Base-by-base conservation (phyloP, 208 protist genomes). In the Leishmania tropica region DNA sequence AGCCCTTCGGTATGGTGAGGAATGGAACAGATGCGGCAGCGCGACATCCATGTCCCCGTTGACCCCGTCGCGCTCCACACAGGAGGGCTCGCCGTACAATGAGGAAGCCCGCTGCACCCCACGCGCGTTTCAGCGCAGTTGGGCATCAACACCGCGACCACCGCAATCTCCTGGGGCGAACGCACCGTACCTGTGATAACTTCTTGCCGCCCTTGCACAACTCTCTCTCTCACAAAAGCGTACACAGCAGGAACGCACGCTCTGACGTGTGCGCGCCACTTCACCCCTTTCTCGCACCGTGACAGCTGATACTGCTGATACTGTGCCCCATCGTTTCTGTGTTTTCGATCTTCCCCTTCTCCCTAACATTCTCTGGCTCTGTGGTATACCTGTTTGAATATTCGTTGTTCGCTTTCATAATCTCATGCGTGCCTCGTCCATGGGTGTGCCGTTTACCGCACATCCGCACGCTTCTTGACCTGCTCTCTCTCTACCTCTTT, bases 301-400 rank as follows among this genome's bases (percentile, higher is more conserved):
- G 67, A 21, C 67, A 45, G 17, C 8, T 8, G 64, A 68, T 45
- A 42, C 64, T 17, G 64, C 31, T n/a, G 35, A 28, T 72, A 42
- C 21, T 48, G 21, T 72, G 17, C 21, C 21, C 10, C 67, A 48
- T n/a, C 48, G 51, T n/a, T 47, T 81, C 72, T 60, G n/a, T 81
- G 45, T 75, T 65, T 67, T 65, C 79, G 19, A 71, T 45, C 13
- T 74, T 40, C 65, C 65, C 2, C 54, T 42, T 70, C 68, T 28
- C 24, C 24, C 24, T 7, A 72, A 64, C 58, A 48, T 72, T 17
- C 76, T 70, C 40, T 58, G 8, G 3, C 19, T 45, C 5, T 15
- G 28, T 24, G 31, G 3, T 62, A 28, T 13, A 68, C 79, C 54
- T 81, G 68, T 74, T 81, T 65, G 65, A 74, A 7, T 77, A 77